These are phyloP conservation scores for Schizosaccharomyces octosporus DNA, from an alignment of 805 yeast species.

Conservation along the genomic window DNA sequence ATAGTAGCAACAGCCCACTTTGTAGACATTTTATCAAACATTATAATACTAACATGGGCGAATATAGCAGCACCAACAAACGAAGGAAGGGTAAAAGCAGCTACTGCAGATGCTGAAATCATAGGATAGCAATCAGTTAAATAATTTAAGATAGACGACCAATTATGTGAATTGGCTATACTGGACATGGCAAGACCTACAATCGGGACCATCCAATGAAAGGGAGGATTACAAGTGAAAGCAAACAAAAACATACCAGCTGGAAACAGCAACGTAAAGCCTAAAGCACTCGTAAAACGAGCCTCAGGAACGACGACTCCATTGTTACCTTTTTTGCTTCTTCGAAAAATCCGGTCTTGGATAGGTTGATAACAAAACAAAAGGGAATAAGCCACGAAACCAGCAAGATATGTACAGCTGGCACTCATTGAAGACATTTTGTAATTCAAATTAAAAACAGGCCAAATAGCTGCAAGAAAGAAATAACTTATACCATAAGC, in stretches of 20 bases:
- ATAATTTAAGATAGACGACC: slow-evolving; percentile 24
- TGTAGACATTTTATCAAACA: not conserved
- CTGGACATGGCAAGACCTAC: not conserved
- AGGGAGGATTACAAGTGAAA: not conserved
- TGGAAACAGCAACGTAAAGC: not conserved
- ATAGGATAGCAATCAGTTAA: slow-evolving; percentile 39
- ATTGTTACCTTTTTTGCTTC: not conserved
- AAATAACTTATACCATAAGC: slow-evolving; percentile 26
- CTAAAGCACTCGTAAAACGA: not conserved
- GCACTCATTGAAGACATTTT: slow-evolving; percentile 34
- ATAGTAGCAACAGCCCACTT: not conserved
- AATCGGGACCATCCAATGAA: not conserved
- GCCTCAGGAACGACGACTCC: not conserved
- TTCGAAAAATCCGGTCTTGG: not conserved
- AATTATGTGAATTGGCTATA: not conserved
- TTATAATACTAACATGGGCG: not conserved
- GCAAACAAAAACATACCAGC: not conserved
- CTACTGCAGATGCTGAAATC: slow-evolving; percentile 57
- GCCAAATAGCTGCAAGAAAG: slow-evolving; percentile 49
- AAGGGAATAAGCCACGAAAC: slow-evolving; percentile 39
- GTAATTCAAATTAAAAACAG: slow-evolving; percentile 38
- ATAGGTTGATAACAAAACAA: slow-evolving; percentile 25
- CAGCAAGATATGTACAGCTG: slow-evolving; percentile 49
- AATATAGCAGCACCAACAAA: not conserved
- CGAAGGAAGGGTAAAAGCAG: slow-evolving; percentile 17